A percentile compares a stretch with the other conserved stretches of the same genome.
Evolutionary conservation across 163 green algal genomes (phyloP).

Genomic region (Trebouxiophyceae sp.): DNA sequence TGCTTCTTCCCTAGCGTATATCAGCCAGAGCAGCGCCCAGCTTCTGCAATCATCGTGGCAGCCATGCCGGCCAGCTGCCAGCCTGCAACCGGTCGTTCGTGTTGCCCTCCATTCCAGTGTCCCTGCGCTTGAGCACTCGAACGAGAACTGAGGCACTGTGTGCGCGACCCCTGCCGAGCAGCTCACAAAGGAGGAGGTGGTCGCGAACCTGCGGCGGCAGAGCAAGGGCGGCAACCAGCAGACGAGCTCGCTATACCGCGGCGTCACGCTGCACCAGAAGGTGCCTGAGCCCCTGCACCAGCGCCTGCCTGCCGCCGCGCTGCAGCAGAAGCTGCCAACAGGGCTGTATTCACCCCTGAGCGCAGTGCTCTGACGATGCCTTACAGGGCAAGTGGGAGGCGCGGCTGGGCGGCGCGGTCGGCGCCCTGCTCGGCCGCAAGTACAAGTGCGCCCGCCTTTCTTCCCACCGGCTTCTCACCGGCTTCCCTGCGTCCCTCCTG

Average conservation of each 20-base stretch:
- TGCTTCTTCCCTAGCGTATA: no score
- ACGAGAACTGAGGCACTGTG: no score
- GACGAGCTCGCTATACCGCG: constrained; percentile 49
- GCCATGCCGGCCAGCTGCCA: no score
- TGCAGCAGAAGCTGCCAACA: constrained; percentile 55
- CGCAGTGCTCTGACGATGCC: no score
- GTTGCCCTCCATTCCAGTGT: no score
- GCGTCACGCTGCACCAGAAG: constrained; percentile 71
- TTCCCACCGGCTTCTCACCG: neutral
- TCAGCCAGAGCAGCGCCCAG: no score
- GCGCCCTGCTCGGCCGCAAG: constrained; percentile 45
- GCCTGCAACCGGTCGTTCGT: no score
- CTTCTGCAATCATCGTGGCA: no score
- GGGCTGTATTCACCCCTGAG: no score
- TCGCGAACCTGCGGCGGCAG: constrained; percentile 63
- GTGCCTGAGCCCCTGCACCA: no score
- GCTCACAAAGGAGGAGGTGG: constrained; percentile 61
- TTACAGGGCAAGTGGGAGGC: constrained; percentile 42
- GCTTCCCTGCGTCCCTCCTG: neutral
- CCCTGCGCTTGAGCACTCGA: no score
- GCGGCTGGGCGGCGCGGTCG: constrained; percentile 36
- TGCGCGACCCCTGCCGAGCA: no score
- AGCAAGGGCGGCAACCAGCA: constrained; percentile 45
- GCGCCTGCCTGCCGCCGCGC: constrained; percentile 60
- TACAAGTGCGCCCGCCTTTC: constrained; percentile 35